These are phyloP conservation scores for Corynascus novoguineensis DNA, from an alignment of 495 filamentous ascomycete species.

Conservation along the genomic window DNA sequence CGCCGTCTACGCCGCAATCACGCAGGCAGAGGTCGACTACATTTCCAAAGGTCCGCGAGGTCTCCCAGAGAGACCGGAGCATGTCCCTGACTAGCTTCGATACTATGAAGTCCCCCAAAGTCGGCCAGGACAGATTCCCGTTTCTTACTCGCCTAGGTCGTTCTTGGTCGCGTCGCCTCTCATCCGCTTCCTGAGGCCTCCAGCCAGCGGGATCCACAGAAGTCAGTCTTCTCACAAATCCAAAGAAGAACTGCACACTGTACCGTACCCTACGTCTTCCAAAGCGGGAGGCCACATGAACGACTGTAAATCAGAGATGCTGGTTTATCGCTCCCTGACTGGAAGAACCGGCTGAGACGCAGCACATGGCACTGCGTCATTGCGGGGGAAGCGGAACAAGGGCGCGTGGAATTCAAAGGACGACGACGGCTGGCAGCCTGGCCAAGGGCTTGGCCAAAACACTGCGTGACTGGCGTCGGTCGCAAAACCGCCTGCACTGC, in stretches of 20 bases:
- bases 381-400: neutral
- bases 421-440: neutral
- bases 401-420: conserved; percentile 3
- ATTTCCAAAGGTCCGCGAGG: neutral
- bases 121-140: conserved; percentile 11
- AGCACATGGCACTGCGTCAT: conserved; percentile 5
- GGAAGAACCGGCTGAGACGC: neutral
- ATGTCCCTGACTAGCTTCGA: conserved; percentile 22
- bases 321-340: neutral
- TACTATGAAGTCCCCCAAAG: conserved; percentile 17
- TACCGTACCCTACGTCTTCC: too few relatives aligned
- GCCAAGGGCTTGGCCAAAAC: conserved; percentile 16
- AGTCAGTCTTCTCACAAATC: too few relatives aligned
- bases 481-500: conserved; percentile 8
- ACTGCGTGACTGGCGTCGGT: conserved; percentile 7
- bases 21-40: conserved; percentile 6
- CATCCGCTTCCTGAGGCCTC: neutral
- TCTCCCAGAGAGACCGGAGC: conserved; percentile 16
- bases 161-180: conserved; percentile 23
- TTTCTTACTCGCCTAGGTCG: conserved; percentile 21
- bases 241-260: too few relatives aligned
- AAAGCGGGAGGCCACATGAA: neutral
- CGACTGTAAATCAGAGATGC: neutral
- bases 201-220: neutral
- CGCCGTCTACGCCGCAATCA: neutral